phyloP scores from a whole-genome alignment of 176 grass and related monocot genomes.

The Musa acuminata region DNA sequence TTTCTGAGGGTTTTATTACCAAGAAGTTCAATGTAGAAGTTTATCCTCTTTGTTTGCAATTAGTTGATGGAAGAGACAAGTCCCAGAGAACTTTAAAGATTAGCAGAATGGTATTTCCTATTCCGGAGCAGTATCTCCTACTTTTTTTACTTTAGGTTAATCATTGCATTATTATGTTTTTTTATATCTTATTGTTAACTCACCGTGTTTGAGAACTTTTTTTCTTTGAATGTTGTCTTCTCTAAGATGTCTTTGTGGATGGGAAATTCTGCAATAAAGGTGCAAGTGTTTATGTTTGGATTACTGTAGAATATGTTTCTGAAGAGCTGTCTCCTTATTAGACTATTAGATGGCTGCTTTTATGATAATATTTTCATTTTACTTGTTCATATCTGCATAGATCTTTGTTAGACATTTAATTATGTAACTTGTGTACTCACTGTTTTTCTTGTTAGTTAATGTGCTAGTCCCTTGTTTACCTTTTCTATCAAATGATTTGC shows the following conservation, averaged over 20 bases:
- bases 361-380: too few relatives aligned
- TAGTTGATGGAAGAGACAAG: constrained; percentile 56
- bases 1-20: constrained; percentile 36
- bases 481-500: too few relatives aligned
- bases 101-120: constrained; percentile 57
- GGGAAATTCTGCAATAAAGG: background rate
- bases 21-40: constrained; percentile 73
- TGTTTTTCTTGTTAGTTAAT: too few relatives aligned
- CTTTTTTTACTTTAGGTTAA: background rate
- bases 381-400: too few relatives aligned
- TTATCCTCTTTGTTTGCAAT: constrained; percentile 65
- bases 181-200: background rate
- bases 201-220: background rate
- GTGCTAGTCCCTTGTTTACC: too few relatives aligned
- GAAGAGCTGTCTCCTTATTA: background rate
- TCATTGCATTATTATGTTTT: background rate
- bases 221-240: background rate
- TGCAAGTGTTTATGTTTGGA: background rate
- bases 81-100: constrained; percentile 43
- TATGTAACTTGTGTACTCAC: too few relatives aligned
- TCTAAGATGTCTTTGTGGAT: background rate
- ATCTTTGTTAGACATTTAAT: too few relatives aligned
- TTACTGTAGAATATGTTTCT: background rate
- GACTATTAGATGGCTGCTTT: background rate
- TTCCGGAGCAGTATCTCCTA: background rate